A percentile compares a stretch with the other conserved stretches of the same genome.
Conservation (phyloP, 495 filamentous ascomycete species). For the Talaromyces proteolyticus region DNA sequence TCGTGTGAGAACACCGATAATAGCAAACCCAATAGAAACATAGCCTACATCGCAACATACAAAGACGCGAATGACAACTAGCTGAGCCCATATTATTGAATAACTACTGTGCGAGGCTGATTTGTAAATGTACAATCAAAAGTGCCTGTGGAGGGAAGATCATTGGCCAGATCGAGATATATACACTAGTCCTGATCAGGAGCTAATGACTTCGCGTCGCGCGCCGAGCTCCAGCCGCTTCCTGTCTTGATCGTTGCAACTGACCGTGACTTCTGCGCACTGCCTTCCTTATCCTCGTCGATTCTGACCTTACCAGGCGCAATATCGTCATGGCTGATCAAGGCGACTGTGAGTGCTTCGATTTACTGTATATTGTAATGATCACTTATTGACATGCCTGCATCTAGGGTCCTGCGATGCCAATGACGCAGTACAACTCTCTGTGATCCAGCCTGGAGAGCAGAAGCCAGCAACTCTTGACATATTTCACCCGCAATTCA, state of each 20-base stretch:
- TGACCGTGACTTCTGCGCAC: not conserved
- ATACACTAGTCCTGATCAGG: constrained; percentile 19
- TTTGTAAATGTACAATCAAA: too few species aligned
- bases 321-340: constrained; percentile 34
- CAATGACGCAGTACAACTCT: constrained; percentile 68
- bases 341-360: constrained; percentile 43
- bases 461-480: constrained; percentile 50
- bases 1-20: too few species aligned
- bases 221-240: constrained; percentile 11
- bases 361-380: not conserved
- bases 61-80: too few species aligned
- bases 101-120: too few species aligned
- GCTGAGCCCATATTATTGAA: too few species aligned
- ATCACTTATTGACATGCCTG: too few species aligned
- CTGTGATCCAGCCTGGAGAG: constrained; percentile 55
- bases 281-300: constrained; percentile 1
- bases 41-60: too few species aligned
- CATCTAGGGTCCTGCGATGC: constrained; percentile 66
- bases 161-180: not conserved
- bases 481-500: constrained; percentile 78
- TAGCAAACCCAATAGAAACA: too few species aligned
- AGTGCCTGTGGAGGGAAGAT: too few species aligned
- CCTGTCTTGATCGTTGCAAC: constrained; percentile 7
- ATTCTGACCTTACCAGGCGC: constrained; percentile 7
- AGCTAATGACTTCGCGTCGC: constrained; percentile 14